Conservation (phyloP, 306 rosid species). For the Ziziphus jujuba region DNA sequence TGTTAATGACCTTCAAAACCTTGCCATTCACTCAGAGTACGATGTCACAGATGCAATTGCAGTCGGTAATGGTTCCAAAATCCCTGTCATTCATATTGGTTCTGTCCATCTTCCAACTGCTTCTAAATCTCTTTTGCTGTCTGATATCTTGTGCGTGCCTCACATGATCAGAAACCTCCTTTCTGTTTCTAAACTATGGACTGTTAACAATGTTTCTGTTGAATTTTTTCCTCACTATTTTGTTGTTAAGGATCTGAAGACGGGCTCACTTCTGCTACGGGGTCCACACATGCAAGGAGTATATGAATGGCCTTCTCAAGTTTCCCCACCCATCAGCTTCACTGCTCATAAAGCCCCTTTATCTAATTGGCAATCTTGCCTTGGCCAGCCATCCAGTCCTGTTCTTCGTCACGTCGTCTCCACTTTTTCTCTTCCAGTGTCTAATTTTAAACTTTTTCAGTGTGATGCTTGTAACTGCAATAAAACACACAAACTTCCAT, state of each 20-base stretch:
- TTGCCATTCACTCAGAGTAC: too few relatives aligned
- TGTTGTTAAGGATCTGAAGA: neutral
- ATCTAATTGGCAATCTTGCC: neutral
- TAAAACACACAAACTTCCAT: neutral
- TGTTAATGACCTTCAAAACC: neutral
- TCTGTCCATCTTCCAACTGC: neutral
- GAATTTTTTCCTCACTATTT: neutral
- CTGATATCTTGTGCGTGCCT: neutral
- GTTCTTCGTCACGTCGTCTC: neutral
- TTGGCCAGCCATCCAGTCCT: neutral
- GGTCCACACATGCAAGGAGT: neutral
- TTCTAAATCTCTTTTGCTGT: neutral
- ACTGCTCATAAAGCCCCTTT: neutral
- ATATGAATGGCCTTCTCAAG: neutral
- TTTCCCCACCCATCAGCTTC: neutral
- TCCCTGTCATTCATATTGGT: neutral
- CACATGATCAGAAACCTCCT: neutral
- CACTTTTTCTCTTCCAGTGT: neutral
- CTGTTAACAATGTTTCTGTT: neutral
- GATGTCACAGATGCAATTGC: neutral
- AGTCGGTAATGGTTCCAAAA: neutral
- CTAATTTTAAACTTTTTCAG: neutral
- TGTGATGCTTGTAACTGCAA: too few relatives aligned
- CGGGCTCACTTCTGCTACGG: neutral
- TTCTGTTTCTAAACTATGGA: neutral